Percentiles rank a stretch among this genome's conserved stretches.
These are phyloP conservation scores for Phytophthora fragariae DNA, from an alignment of 352 stramenopile species.

Conservation along the genomic window DNA sequence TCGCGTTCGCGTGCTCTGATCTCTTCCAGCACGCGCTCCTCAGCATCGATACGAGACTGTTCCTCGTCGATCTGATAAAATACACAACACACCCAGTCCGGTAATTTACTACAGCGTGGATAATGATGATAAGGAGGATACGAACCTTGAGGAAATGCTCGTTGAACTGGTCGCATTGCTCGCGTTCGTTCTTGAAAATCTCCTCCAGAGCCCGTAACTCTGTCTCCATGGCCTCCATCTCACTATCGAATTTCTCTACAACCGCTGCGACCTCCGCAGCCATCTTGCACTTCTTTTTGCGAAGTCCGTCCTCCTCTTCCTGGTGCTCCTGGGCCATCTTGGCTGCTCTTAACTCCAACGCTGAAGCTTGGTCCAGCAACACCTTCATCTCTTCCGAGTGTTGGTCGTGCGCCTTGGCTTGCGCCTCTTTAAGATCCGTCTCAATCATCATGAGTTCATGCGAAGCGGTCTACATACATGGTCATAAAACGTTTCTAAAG, in stretches of 20 bases:
- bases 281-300: slow-evolving; percentile 87
- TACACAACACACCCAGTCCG: background rate
- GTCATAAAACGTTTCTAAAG: background rate
- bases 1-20: slow-evolving; percentile 75
- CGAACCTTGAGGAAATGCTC: slow-evolving; percentile 85
- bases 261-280: slow-evolving; percentile 71
- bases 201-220: slow-evolving; percentile 60
- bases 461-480: slow-evolving; percentile 58
- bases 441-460: slow-evolving; percentile 85
- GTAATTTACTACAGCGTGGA: background rate
- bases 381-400: slow-evolving; percentile 84
- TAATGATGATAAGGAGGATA: background rate
- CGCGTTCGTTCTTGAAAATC: slow-evolving; percentile 55
- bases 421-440: slow-evolving; percentile 75
- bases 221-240: slow-evolving; percentile 71
- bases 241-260: slow-evolving; percentile 81
- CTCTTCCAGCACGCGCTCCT: slow-evolving; percentile 78
- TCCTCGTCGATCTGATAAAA: slow-evolving; percentile 78
- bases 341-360: slow-evolving; percentile 58
- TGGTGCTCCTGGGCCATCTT: slow-evolving; percentile 87
- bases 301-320: slow-evolving; percentile 79
- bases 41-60: slow-evolving; percentile 82
- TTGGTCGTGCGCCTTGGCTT: slow-evolving; percentile 76
- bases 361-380: slow-evolving; percentile 61
- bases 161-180: slow-evolving; percentile 74